Evolutionary conservation across 441 rosid species (phyloP), one percentile per base, ranked within the genome.

Genomic region (Erysimum cheiri): DNA sequence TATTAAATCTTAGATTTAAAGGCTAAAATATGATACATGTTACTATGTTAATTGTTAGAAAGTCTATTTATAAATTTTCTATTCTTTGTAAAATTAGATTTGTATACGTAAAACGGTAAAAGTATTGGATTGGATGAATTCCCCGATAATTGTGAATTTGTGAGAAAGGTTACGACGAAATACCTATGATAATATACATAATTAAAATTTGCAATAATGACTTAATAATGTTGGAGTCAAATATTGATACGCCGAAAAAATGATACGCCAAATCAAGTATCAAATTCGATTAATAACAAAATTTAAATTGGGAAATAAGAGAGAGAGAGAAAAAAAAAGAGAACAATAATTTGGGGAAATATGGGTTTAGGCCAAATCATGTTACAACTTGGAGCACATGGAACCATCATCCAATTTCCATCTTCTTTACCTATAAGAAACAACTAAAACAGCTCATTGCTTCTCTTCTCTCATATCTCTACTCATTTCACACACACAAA

Each of bases 311-410:
- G 29, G n/a, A 49, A 52, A 22, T 32, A 41, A 37, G 11, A 63
- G 26, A 54, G 8, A 32, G 4, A n/a, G n/a, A n/a, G n/a, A n/a
- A n/a, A 24, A 10, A 11, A 63, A 24, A 33, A 31, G 5, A 22
- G 24, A 54, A 32, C 26, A 68, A 56, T 56, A 68, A 35, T 67
- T 53, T 8, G 39, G 8, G 13, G 59, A 48, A 53, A 58, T 26
- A 58, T 69, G 64, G 49, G 64, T 64, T 64, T 67, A 62, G 69
- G 78, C 71, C 68, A 64, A 71, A 70, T 52, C 75, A 76, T 76
- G 75, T 76, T 60, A 70, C 24, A 22, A 22, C 72, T 70, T 41
- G 44, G 46, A 70, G 71, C 75, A 76, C 79, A 70, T 70, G 76
- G 67, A 70, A 70, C 71, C 72, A 70, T 64, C 63, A 64, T 56